Base-by-base conservation (phyloP, 2,329 filamentous ascomycete genomes). In the Cyanodermella asteris region DNA sequence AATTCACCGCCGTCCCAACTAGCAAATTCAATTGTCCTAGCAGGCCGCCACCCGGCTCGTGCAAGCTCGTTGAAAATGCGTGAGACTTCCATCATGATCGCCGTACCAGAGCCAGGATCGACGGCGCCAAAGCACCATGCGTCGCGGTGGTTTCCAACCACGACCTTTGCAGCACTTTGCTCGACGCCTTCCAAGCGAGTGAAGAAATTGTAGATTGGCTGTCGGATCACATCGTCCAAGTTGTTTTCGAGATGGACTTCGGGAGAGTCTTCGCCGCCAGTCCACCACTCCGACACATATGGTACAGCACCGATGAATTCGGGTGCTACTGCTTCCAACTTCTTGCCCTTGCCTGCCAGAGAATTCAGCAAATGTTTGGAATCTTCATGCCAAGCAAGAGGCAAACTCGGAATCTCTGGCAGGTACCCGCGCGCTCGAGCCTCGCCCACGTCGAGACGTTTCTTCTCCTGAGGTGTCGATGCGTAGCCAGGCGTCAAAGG, bases 1-100 rank as follows among this genome's bases (percentile, higher is more conserved):
- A 91, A 94, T 47, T 84, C 80, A 37, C 73, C 73, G 4, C 67
- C 87, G 45, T 97, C 87, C 87, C 87, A 97, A 17, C 78, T 91
- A 41, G 82, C 81, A 46, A 97, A 94, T 45, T 91, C 76, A 34
- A 97, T 91, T 4, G 80, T 90, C n/a, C 87, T 72, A 10, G 91
- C 57, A 2, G 87, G 87, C 14, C 76, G 64, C 87, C 87, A 97
- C 26, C 82, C 84, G 29, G 69, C 64, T 10, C 59, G 49, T 13
- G 71, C 58, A 10, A 94, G 61, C 34, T 78, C 68, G 20, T 81
- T 80, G 38, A 97, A 77, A 24, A 91, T 69, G 22, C 75, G 70
- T 13, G 76, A 71, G 29, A 94, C 60, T 51, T 97, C 87, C 27
- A 94, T 61, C 61, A 97, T 73, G 20, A 94, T 62, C 5, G 84